phyloP scores from a whole-genome alignment of 805 yeast species.

The Millerozyma miso region DNA sequence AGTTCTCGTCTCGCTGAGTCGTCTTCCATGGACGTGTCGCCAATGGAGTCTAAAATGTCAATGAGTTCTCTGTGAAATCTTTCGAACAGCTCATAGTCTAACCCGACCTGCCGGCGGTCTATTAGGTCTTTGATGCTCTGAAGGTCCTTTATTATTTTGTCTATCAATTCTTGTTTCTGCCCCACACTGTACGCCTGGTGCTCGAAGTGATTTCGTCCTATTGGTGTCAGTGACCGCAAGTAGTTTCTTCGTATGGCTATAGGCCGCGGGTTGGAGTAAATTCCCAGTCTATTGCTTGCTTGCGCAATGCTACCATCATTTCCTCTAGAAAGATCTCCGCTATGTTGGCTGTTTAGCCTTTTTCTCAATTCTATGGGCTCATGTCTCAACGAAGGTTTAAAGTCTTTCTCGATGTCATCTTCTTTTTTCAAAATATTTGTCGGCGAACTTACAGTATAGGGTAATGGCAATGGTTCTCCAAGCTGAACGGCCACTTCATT shows the following conservation, averaged over 20 bases:
- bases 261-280: slow-evolving; percentile 3
- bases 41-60: background rate
- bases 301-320: background rate
- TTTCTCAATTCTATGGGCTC: background rate
- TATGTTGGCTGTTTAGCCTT: background rate
- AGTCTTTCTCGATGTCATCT: slow-evolving; percentile 10
- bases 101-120: background rate
- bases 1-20: background rate
- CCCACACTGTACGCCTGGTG: background rate
- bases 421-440: slow-evolving; percentile 6
- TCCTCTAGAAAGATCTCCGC: background rate
- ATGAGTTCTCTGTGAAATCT: background rate
- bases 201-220: background rate
- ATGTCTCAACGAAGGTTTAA: slow-evolving; percentile 2
- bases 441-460: slow-evolving; percentile 18
- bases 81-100: slow-evolving; percentile 1
- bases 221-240: background rate
- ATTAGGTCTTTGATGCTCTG: background rate
- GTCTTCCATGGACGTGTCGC: background rate
- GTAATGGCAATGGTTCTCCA: slow-evolving; percentile 36
- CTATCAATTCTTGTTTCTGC: background rate
- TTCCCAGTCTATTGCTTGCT: background rate
- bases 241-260: slow-evolving; percentile 3
- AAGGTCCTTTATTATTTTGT: background rate
- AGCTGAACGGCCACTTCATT: slow-evolving; percentile 12